A percentile compares a stretch with the other conserved stretches of the same genome.
These are phyloP conservation scores for Kwoniella shandongensis DNA, from an alignment of 768 basidiomycete genomes.

Conservation along the genomic window DNA sequence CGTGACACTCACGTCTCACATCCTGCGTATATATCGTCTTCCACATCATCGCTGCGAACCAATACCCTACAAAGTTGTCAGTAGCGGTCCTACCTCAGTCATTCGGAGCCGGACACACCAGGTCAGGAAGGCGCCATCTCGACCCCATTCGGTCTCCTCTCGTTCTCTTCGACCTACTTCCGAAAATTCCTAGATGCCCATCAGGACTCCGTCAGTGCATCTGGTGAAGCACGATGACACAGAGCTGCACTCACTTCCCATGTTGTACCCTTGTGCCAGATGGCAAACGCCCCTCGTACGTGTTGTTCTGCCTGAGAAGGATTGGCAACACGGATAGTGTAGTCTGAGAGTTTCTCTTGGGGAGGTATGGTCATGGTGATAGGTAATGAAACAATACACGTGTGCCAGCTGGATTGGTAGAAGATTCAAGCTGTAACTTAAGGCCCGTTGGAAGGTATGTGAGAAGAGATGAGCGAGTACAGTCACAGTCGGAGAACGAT, in stretches of 20 bases:
- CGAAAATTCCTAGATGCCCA: conserved; percentile 1
- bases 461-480: too few relatives aligned
- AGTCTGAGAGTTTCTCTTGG: conserved; percentile 8
- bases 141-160: conserved; percentile 7
- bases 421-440: too few relatives aligned
- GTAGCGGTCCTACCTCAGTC: neutral
- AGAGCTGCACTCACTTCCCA: conserved; percentile 24
- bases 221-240: neutral
- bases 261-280: conserved; percentile 24
- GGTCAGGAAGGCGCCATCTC: conserved; percentile 1
- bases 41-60: conserved; percentile 24
- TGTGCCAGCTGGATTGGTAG: too few relatives aligned
- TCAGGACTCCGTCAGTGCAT: neutral
- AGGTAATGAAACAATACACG: too few relatives aligned
- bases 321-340: conserved; percentile 28
- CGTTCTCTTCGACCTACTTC: conserved; percentile 5
- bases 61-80: conserved; percentile 28
- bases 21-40: conserved; percentile 36
- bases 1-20: conserved; percentile 31
- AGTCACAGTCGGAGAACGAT: too few relatives aligned
- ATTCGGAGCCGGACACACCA: conserved; percentile 20
- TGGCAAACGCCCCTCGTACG: conserved; percentile 12
- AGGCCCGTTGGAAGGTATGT: too few relatives aligned
- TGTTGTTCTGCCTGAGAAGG: conserved; percentile 24
- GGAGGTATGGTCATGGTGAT: too few relatives aligned